Evolutionary conservation across 2,329 filamentous ascomycete genomes (phyloP).

Genomic region (Alternaria hordeiaustralica): DNA sequence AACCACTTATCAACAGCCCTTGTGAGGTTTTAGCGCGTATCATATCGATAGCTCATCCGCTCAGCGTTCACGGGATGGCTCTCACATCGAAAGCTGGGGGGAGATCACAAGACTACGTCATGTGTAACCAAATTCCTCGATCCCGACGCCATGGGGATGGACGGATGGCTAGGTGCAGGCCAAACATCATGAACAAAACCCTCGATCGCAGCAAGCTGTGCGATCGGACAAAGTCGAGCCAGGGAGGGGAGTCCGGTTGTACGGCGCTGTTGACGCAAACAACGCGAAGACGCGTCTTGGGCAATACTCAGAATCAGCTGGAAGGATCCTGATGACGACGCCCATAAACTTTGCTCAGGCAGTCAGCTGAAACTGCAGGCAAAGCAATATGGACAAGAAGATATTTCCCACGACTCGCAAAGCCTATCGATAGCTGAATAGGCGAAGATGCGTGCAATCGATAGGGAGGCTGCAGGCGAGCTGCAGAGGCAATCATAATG

Average conservation of each 20-base stretch:
- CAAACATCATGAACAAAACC: not conserved
- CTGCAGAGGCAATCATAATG: constrained; percentile 39
- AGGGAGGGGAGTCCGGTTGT: not conserved
- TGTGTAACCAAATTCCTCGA: not conserved
- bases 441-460: constrained; percentile 15
- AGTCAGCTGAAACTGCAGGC: not conserved
- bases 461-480: constrained; percentile 23
- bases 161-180: constrained; percentile 2
- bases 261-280: not conserved
- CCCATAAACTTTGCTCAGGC: not conserved
- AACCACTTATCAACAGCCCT: not conserved
- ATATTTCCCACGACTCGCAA: constrained; percentile 3
- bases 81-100: not conserved
- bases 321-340: not conserved
- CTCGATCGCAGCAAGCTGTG: constrained; percentile 4
- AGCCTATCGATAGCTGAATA: constrained; percentile 18
- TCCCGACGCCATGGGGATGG: not conserved
- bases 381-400: not conserved
- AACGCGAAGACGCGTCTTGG: not conserved
- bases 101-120: constrained; percentile 6
- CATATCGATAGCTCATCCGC: not conserved
- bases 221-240: constrained; percentile 5
- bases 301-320: not conserved
- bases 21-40: not conserved
- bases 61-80: not conserved